Conservation (phyloP, 805 yeast species). For the Wickerhamiella azymoides region DNA sequence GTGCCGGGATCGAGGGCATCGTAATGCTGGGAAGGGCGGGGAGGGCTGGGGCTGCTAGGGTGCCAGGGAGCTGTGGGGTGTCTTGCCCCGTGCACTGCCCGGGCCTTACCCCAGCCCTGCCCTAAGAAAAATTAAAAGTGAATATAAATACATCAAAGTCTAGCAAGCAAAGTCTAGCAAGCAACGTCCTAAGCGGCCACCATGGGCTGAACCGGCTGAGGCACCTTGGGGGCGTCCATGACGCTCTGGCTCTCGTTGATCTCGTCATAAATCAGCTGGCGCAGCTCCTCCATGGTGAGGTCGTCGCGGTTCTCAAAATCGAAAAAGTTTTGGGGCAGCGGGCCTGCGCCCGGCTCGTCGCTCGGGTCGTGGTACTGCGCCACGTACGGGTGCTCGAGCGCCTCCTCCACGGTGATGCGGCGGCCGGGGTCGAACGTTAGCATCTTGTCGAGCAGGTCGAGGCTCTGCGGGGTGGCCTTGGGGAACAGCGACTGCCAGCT, state of each 20-base stretch:
- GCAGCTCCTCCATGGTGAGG: slow-evolving; percentile 58
- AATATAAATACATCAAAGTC: neutral
- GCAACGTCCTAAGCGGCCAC: neutral
- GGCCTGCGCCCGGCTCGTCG: slow-evolving; percentile 52
- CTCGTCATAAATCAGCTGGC: slow-evolving; percentile 66
- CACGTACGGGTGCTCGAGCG: slow-evolving; percentile 77
- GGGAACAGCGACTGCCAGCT: slow-evolving; percentile 42
- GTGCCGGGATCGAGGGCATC: neutral
- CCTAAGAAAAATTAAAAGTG: too few species aligned
- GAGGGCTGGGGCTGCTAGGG: too few species aligned
- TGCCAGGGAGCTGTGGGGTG: too few species aligned
- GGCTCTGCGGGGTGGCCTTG: slow-evolving; percentile 70
- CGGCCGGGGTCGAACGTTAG: slow-evolving; percentile 74
- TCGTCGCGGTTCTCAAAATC: slow-evolving; percentile 67
- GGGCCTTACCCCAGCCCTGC: too few species aligned
- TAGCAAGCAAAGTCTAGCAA: neutral
- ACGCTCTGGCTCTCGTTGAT: slow-evolving; percentile 25
- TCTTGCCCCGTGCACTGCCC: too few species aligned
- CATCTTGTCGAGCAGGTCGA: slow-evolving; percentile 66
- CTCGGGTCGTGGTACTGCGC: slow-evolving; percentile 84
- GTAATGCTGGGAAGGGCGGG: too few species aligned
- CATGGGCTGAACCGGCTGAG: slow-evolving; percentile 10
- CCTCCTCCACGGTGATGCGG: slow-evolving; percentile 79
- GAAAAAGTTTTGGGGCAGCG: slow-evolving; percentile 75
- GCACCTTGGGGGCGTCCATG: slow-evolving; percentile 3